phyloP scores from a whole-genome alignment of 2,329 filamentous ascomycete genomes.

The Boeremia exigua region DNA sequence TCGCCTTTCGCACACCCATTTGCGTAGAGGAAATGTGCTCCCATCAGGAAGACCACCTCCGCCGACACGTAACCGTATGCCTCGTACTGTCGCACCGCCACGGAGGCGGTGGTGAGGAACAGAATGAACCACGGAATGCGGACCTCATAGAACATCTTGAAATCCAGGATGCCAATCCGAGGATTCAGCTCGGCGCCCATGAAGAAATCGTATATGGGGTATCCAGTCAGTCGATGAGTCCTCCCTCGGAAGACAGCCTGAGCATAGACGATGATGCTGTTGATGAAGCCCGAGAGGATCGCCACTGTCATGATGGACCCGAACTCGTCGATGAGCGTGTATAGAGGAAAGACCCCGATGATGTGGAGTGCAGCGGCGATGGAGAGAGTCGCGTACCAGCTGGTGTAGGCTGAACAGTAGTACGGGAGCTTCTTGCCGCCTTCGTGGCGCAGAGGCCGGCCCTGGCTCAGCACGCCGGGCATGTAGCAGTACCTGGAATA shows the following conservation, averaged over 20 bases:
- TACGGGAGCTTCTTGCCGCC: slow-evolving; percentile 86
- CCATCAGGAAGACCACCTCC: slow-evolving; percentile 79
- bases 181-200: slow-evolving; percentile 89
- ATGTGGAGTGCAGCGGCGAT: slow-evolving; percentile 74
- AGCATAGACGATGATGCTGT: slow-evolving; percentile 82
- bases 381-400: slow-evolving; percentile 83
- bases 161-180: slow-evolving; percentile 79
- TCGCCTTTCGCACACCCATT: slow-evolving; percentile 92
- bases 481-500: slow-evolving; percentile 59
- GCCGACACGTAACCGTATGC: slow-evolving; percentile 81
- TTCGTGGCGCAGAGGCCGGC: slow-evolving; percentile 82
- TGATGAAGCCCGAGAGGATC: slow-evolving; percentile 84
- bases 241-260: slow-evolving; percentile 80
- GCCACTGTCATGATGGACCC: slow-evolving; percentile 89
- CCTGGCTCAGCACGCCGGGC: slow-evolving; percentile 84
- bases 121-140: slow-evolving; percentile 90
- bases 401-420: slow-evolving; percentile 87
- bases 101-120: slow-evolving; percentile 74
- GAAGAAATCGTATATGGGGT: slow-evolving; percentile 83
- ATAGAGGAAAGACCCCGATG: slow-evolving; percentile 82
- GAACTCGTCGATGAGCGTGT: slow-evolving; percentile 92
- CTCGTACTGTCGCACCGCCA: slow-evolving; percentile 82
- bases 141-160: slow-evolving; percentile 95
- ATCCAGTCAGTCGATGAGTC: slow-evolving; percentile 88
- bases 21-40: slow-evolving; percentile 89